Evolutionary conservation across 1,139 yeast genomes (phyloP).

Genomic region (Dujonia santamariae): DNA sequence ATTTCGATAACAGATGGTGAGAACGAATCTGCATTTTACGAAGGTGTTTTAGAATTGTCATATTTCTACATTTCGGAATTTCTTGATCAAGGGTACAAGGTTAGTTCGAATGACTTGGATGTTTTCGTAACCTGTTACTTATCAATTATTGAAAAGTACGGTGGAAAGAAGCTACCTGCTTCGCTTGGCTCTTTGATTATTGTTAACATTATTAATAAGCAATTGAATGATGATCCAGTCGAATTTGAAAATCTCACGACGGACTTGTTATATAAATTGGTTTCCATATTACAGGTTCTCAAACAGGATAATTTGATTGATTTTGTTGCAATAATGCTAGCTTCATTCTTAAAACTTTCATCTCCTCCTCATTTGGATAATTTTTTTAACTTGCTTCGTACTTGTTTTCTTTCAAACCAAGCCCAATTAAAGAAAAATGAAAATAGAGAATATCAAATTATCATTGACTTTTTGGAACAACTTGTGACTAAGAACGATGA

Average conservation of each 20-base stretch:
- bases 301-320: conserved; percentile 20
- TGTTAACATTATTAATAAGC: background rate
- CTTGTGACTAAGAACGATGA: conserved; percentile 37
- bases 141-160: conserved; percentile 26
- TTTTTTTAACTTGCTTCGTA: conserved; percentile 35
- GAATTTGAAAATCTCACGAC: conserved; percentile 23
- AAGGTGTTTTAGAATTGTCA: conserved; percentile 25
- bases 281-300: conserved; percentile 27
- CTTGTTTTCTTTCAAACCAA: conserved; percentile 33
- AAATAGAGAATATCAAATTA: background rate
- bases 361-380: conserved; percentile 16
- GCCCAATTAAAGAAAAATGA: background rate
- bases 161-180: background rate
- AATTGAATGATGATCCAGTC: conserved; percentile 8
- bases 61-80: conserved; percentile 21
- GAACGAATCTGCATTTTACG: conserved; percentile 28
- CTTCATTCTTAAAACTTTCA: conserved; percentile 9
- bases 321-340: conserved; percentile 22
- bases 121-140: conserved; percentile 27
- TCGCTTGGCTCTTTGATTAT: conserved; percentile 2
- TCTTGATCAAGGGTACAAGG: conserved; percentile 22
- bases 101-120: conserved; percentile 24
- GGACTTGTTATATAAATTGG: conserved; percentile 43
- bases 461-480: conserved; percentile 31
- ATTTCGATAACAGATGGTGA: conserved; percentile 33